Percentiles rank a stretch among this genome's conserved stretches.
Evolutionary conservation across 305 asterid genomes (phyloP).

Genomic region (Caryopteris hybrid): DNA sequence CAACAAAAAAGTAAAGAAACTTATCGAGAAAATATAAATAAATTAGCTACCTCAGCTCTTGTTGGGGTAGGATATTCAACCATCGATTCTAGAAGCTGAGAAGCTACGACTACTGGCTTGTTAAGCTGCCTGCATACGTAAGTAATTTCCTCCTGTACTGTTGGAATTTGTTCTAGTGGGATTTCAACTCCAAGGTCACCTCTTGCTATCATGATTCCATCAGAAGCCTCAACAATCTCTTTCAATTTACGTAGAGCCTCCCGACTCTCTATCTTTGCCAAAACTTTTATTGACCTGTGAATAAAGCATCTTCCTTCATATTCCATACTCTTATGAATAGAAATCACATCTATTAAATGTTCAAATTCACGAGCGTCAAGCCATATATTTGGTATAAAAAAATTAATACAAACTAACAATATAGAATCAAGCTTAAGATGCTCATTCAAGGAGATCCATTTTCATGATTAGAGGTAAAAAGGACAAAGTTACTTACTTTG

Average conservation of each 20-base stretch:
- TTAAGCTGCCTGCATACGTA: slow-evolving; percentile 65
- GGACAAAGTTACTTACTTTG: slow-evolving; percentile 34
- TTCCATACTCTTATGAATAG: neutral
- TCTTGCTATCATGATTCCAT: slow-evolving; percentile 90
- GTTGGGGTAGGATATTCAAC: slow-evolving; percentile 86
- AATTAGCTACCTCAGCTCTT: slow-evolving; percentile 68
- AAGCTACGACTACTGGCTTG: slow-evolving; percentile 83
- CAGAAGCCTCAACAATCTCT: slow-evolving; percentile 67
- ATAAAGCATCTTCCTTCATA: slow-evolving; percentile 4
- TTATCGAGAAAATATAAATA: neutral
- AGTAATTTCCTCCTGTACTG: slow-evolving; percentile 61
- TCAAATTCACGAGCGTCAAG: neutral
- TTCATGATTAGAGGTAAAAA: neutral
- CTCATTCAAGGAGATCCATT: neutral
- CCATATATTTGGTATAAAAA: neutral
- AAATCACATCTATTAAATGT: neutral
- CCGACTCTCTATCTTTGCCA: slow-evolving; percentile 79
- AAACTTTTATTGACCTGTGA: slow-evolving; percentile 56
- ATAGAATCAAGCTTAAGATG: too few species aligned
- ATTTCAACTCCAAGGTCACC: slow-evolving; percentile 94
- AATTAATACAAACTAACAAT: too few species aligned
- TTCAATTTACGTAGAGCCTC: slow-evolving; percentile 63
- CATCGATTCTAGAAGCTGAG: slow-evolving; percentile 91
- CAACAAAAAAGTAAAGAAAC: neutral
- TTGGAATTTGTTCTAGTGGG: slow-evolving; percentile 80